Evolutionary conservation across 1,284 basidiomycete genomes (phyloP), one percentile per base, ranked within the genome.

Genomic region (Phlebopus sp.): DNA sequence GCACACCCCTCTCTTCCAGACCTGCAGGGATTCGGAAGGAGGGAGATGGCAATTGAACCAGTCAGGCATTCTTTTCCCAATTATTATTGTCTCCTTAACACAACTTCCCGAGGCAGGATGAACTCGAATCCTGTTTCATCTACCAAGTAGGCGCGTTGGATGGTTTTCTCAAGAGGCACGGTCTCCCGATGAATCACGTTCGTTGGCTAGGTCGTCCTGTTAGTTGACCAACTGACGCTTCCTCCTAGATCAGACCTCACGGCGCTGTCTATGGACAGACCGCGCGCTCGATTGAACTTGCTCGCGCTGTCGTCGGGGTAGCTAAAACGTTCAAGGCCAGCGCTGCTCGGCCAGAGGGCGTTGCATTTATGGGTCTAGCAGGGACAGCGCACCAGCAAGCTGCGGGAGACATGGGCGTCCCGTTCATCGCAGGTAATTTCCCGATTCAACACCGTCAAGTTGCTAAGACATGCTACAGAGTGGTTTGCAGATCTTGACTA

Each of bases 401-500:
- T 2, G 74, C 77, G 14, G 64, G 70, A 49, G 78, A 79, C 47
- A 60, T 72, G 5, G 75, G 73, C 0, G 76, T 83, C 2, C 69
- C 64, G 18, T 84, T 84, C 59, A 79, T 84, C 17, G 75, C 81
- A 19, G 82, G 81, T 80, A 46, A 32, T 59, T 8, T 9, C 37
- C 44, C 17, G 5, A 2, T 35, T 11, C 5, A 10, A 13, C 30
- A 14, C 15, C 25, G 14, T 45, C 17, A 27, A 25, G 27, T n/a
- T 9, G 5, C 44, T 11, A 5, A 3, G 0, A 23, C 35, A 6
- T 4, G 19, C n/a, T 48, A 47, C 35, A 82, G 81, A 83, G 55
- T 83, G 79, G 77, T 83, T 81, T 54, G 80, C 78, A 3, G 81
- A 84, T 58, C 58, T 84, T 17, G 76, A 81, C 9, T 84, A 84